Evolutionary conservation across 805 yeast genomes (phyloP), one percentile per base, ranked within the genome.

Genomic region (Yamadazyma tumulicola): DNA sequence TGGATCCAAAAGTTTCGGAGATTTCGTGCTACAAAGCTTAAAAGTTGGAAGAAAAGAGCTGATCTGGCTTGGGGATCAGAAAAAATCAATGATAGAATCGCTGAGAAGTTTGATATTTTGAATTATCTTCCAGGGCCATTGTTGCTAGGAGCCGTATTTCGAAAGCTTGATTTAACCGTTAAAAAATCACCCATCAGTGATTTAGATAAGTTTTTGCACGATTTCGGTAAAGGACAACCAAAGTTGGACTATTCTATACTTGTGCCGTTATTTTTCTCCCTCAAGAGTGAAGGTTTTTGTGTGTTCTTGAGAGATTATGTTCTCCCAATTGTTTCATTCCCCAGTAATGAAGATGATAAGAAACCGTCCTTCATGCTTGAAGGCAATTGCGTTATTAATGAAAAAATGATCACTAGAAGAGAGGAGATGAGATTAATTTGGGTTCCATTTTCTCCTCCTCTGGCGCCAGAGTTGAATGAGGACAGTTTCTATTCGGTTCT

Each of bases 361-460:
- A 34, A 39, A 6, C 59, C 63, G 0, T 54, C 62, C 1, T 47
- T 67, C 31, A 47, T 51, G 15, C 43, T 67, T 7, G 40, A 44
- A 14, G 71, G 71, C 1, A 79, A 79, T 47, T 26, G 79, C 19
- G 76, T 76, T 1, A 61, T 81, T 37, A 78, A 78, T 31, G 88
- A 81, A 42, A 74, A 70, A 41, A 61, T 77, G 56, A 61, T 59
- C 2, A 57, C 61, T 1, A 57, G 65, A 10, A 52, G 55, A 15
- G 64, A 60, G 19, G 74, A 77, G 33, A 53, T 69, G 51, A 61
- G 79, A 43, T 58, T 61, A 19, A 64, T 75, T 4, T 77, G 69
- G 52, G 78, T 76, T 3, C 79, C 79, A 1, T 78, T 77, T 51
- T 77, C 80, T 3, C 76, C 81, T 0, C 72, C 74, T 19, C 68